Evolutionary conservation across 371 early-diverging fungal genomes (phyloP).

Genomic region (Syncephalastrum racemosum): DNA sequence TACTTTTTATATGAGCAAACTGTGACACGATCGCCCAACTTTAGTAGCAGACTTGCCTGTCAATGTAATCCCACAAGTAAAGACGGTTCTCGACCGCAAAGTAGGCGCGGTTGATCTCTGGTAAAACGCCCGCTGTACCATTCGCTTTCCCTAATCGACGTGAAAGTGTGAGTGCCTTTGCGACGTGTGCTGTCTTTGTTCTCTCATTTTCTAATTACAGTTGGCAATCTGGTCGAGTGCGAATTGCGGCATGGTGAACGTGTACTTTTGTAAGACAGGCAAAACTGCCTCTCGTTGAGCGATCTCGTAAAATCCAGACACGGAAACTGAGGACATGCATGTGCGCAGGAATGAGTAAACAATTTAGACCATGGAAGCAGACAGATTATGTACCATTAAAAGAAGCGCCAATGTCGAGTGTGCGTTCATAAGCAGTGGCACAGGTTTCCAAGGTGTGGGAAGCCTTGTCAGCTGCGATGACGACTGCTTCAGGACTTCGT

Average conservation of each 20-base stretch:
- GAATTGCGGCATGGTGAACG: conserved; percentile 18
- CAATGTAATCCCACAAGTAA: conserved; percentile 85
- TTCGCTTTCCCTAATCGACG: conserved; percentile 22
- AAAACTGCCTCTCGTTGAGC: conserved; percentile 9
- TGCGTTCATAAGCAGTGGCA: conserved; percentile 5
- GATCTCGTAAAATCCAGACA: conserved; percentile 10
- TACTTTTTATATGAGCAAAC: not conserved
- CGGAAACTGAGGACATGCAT: conserved; percentile 9
- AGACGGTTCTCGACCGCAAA: conserved; percentile 84
- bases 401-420: conserved; percentile 17
- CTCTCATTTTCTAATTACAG: conserved; percentile 8
- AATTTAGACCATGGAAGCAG: not conserved
- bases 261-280: conserved; percentile 14
- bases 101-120: conserved; percentile 89
- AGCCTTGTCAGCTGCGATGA: conserved; percentile 13
- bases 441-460: conserved; percentile 13
- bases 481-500: conserved; percentile 18
- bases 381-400: conserved; percentile 11
- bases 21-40: not conserved
- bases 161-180: not conserved
- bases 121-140: conserved; percentile 39
- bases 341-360: not conserved
- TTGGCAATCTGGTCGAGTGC: conserved; percentile 22
- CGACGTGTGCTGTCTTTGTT: not conserved
- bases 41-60: conserved; percentile 46